Percentiles rank a stretch among this genome's conserved stretches.
phyloP scores from a whole-genome alignment of 2,329 filamentous ascomycete genomes.

The Westerdykella sp. region DNA sequence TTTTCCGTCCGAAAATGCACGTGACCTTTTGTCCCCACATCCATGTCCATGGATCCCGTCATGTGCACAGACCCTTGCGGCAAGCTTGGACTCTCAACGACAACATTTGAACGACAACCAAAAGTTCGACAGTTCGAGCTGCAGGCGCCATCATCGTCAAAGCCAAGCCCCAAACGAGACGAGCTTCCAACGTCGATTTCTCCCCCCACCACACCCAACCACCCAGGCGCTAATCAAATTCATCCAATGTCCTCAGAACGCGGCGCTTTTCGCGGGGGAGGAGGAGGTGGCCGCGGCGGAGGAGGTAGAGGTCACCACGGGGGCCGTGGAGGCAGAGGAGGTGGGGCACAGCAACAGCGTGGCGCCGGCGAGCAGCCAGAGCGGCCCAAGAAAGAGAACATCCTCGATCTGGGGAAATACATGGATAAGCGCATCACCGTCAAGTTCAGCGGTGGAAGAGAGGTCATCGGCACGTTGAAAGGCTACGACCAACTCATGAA shows the following conservation, averaged over 20 bases:
- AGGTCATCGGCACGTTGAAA: constrained; percentile 85
- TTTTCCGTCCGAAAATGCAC: no score
- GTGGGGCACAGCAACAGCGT: constrained; percentile 9
- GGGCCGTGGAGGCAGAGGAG: constrained; percentile 16
- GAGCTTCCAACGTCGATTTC: background rate
- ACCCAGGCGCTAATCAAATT: constrained; percentile 4
- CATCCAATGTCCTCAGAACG: constrained; percentile 51
- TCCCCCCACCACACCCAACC: constrained; percentile 1
- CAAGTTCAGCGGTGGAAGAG: constrained; percentile 92
- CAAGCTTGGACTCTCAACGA: no score
- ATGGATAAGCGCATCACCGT: constrained; percentile 94
- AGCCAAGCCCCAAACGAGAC: background rate
- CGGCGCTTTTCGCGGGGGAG: constrained; percentile 45
- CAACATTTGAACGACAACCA: no score
- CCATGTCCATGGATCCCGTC: no score
- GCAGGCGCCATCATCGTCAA: no score
- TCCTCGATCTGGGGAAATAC: constrained; percentile 89
- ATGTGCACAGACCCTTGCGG: no score
- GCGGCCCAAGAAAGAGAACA: constrained; percentile 96
- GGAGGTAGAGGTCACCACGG: constrained; percentile 38
- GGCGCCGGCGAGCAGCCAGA: constrained; percentile 41
- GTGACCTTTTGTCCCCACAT: no score
- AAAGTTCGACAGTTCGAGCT: no score
- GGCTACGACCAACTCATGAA: constrained; percentile 98
- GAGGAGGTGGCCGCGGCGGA: constrained; percentile 38